These are phyloP conservation scores for Gossypium laxum DNA, from an alignment of 441 rosid species.

Conservation along the genomic window DNA sequence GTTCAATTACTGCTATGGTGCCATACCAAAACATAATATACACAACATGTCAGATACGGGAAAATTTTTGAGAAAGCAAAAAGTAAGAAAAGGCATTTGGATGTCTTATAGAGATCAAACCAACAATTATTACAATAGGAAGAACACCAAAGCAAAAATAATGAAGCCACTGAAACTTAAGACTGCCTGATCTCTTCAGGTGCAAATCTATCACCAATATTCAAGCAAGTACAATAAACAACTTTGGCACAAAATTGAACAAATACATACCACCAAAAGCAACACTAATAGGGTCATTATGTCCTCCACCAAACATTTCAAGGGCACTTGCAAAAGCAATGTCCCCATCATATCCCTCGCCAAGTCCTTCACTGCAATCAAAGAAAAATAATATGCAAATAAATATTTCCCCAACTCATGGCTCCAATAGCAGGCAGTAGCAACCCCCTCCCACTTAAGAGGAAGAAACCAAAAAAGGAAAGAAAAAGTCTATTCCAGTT, in stretches of 20 bases:
- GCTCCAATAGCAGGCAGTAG: background rate
- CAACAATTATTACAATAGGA: background rate
- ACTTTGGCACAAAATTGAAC: background rate
- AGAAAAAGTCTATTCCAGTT: background rate
- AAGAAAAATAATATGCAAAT: slow-evolving; percentile 13
- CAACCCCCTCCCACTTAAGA: background rate
- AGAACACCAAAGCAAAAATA: background rate
- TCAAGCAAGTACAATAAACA: background rate
- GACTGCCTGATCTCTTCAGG: background rate
- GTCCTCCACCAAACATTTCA: slow-evolving; percentile 97
- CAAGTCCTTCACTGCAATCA: slow-evolving; percentile 84
- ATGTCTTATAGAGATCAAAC: background rate
- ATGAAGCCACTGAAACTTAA: background rate
- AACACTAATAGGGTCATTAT: slow-evolving; percentile 93
- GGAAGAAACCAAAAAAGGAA: background rate
- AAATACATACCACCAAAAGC: slow-evolving; percentile 79
- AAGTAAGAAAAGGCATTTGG: background rate
- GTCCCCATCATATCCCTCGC: slow-evolving; percentile 98
- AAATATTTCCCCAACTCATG: slow-evolving; percentile 10
- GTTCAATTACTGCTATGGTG: slow-evolving; percentile 4
- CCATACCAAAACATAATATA: background rate
- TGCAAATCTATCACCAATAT: background rate
- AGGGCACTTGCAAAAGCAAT: slow-evolving; percentile 99
- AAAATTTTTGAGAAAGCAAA: background rate
- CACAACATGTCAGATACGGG: background rate